These are phyloP conservation scores for Ambispora gerdemannii DNA, from an alignment of 192 early-diverging fungal genomes.

Conservation along the genomic window DNA sequence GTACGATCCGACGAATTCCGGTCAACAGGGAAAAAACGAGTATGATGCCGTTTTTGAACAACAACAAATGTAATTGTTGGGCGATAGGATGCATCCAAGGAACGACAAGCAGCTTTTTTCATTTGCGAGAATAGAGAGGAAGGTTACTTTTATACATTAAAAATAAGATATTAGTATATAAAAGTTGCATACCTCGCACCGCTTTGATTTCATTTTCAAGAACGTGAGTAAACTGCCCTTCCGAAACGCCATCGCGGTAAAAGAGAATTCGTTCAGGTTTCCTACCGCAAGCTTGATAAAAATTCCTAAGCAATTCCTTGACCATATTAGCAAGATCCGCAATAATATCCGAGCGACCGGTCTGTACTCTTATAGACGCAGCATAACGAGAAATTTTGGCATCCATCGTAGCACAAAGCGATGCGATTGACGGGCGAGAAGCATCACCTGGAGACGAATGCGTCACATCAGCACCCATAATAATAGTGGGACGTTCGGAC, in stretches of 20 bases:
- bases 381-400: constrained; percentile 59
- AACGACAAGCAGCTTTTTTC: constrained; percentile 55
- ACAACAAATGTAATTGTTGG: constrained; percentile 82
- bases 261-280: constrained; percentile 79
- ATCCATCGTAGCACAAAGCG: constrained; percentile 70
- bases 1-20: constrained; percentile 60
- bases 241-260: constrained; percentile 89
- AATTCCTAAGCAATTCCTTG: constrained; percentile 66
- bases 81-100: constrained; percentile 65
- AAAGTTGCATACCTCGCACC: constrained; percentile 42
- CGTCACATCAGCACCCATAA: constrained; percentile 90
- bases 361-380: constrained; percentile 62
- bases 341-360: constrained; percentile 69
- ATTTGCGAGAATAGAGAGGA: constrained; percentile 34
- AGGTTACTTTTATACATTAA: neutral
- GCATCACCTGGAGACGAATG: constrained; percentile 69
- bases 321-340: constrained; percentile 65
- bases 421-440: constrained; percentile 68
- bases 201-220: constrained; percentile 71
- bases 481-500: constrained; percentile 67
- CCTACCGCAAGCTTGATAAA: constrained; percentile 58
- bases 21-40: constrained; percentile 75
- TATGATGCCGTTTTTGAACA: constrained; percentile 89
- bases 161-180: neutral
- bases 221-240: constrained; percentile 79